Conservation (phyloP, 1,284 basidiomycete species). For the Cutaneotrichosporon spelunceum region DNA sequence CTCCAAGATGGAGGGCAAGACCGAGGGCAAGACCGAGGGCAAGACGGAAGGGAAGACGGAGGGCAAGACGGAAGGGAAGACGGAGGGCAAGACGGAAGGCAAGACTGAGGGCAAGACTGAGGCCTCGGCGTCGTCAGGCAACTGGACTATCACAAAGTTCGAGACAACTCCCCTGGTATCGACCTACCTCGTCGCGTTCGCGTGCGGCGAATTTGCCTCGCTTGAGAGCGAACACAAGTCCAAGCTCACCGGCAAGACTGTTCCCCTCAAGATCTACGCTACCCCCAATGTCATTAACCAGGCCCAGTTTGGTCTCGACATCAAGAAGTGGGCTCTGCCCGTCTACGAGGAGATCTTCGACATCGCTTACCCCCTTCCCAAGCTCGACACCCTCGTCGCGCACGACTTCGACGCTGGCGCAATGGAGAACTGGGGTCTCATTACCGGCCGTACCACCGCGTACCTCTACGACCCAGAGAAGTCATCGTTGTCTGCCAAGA, state of each 20-base stretch:
- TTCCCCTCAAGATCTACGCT: slow-evolving; percentile 83
- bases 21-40: slow-evolving; percentile 39
- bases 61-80: slow-evolving; percentile 46
- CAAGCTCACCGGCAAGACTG: slow-evolving; percentile 73
- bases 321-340: slow-evolving; percentile 80
- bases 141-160: slow-evolving; percentile 78
- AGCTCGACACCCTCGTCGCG: slow-evolving; percentile 79
- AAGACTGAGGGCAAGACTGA: slow-evolving; percentile 47
- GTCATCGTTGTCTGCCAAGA: slow-evolving; percentile 71
- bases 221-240: slow-evolving; percentile 74
- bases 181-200: slow-evolving; percentile 83
- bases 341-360: slow-evolving; percentile 92
- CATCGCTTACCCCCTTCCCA: slow-evolving; percentile 86
- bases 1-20: slow-evolving; percentile 34
- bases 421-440: slow-evolving; percentile 96
- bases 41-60: slow-evolving; percentile 51
- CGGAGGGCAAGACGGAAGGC: slow-evolving; percentile 28
- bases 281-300: slow-evolving; percentile 80
- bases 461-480: slow-evolving; percentile 79
- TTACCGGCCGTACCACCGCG: slow-evolving; percentile 80
- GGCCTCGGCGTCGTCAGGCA: slow-evolving; percentile 31
- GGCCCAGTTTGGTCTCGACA: slow-evolving; percentile 70
- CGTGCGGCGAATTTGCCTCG: slow-evolving; percentile 76
- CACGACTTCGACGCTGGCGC: slow-evolving; percentile 88
- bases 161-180: slow-evolving; percentile 77